Evolutionary conservation across 1,284 basidiomycete species (phyloP).

Genomic region (Xerocomus cyaneibrunnescens): DNA sequence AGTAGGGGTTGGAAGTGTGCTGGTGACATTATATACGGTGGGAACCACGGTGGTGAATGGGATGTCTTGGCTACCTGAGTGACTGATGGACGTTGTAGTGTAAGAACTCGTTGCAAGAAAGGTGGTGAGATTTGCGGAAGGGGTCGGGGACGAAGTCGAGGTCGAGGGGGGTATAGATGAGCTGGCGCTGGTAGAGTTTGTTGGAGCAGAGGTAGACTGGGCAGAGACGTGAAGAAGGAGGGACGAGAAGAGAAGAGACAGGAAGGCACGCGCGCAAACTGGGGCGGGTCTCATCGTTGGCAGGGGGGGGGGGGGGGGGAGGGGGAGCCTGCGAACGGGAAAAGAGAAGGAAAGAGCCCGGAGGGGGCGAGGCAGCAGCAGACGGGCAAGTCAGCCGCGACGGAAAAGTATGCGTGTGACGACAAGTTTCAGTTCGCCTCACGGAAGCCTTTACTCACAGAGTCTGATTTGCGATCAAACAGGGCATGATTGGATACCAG

Average conservation of each 20-base stretch:
- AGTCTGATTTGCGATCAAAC: neutral
- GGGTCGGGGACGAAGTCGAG: constrained; percentile 1
- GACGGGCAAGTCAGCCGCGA: constrained; percentile 31
- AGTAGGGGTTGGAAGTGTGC: constrained; percentile 43
- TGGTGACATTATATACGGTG: constrained; percentile 58
- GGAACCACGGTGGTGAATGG: constrained; percentile 54
- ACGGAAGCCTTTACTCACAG: neutral
- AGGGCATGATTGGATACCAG: neutral
- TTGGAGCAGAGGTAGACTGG: constrained; percentile 22
- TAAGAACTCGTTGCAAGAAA: constrained; percentile 50
- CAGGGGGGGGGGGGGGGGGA: neutral
- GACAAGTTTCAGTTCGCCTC: constrained; percentile 4
- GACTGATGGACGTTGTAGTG: constrained; percentile 49
- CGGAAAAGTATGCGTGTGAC: constrained; percentile 16
- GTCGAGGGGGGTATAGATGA: constrained; percentile 7
- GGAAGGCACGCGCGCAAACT: constrained; percentile 3
- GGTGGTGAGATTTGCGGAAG: constrained; percentile 40
- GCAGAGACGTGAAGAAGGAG: constrained; percentile 25
- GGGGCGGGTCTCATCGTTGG: constrained; percentile 19
- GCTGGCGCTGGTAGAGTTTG: constrained; percentile 11
- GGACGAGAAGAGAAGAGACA: constrained; percentile 26
- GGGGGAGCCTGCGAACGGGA: neutral
- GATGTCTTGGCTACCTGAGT: constrained; percentile 47
- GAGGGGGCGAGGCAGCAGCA: neutral
- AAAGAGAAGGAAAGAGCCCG: neutral